Evolutionary conservation across 2,329 filamentous ascomycete genomes (phyloP), one percentile per base, ranked within the genome.

Genomic region (Eurotiales sp.): DNA sequence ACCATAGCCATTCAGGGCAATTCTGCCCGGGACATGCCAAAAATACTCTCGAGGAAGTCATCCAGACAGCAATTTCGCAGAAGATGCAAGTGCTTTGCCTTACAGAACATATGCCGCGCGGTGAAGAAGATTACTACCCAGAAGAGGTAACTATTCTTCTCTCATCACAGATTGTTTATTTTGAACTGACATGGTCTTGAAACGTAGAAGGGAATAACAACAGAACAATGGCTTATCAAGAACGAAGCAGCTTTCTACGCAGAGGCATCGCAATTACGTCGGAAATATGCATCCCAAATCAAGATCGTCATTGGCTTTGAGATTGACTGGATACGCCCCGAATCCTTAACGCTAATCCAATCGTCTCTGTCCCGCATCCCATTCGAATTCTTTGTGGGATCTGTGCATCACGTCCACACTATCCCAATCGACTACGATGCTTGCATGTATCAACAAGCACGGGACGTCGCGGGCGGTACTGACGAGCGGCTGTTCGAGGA

Each of bases 1-100:
- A 97, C 77, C 93, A 99, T 72, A 95, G 90, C 65, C 93, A 99
- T 74, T 97, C 93, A 32, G 93, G 93, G 57, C 89, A 99, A 69
- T 99, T 99, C 76, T 99, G 93, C 75, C 85, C 85, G 8, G 83
- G 86, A 60, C 93, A 99, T 75, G 93, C 93, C 46, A 84, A 86
- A 65, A 84, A 95, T 67, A 80, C 83, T 17, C 81, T 99, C 8
- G 92, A 97, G 69, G 85, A 90, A 58, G 82, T 97, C 44, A 77
- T 97, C 60, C 81, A 85, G 64, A 81, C 84, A 11, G 92, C 92
- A 58, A 89, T 97, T 59, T 71, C 78, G 43, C 79, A 86, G 55
- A 85, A 87, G 39, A 93, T 95, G 80, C 82, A 84, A 56, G 87
- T 87, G 17, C 90, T 96, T 65, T 90, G 87, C 19, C 72, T 99